These are phyloP conservation scores for Trametopsis cervina DNA, from an alignment of 768 basidiomycete genomes.

Conservation along the genomic window DNA sequence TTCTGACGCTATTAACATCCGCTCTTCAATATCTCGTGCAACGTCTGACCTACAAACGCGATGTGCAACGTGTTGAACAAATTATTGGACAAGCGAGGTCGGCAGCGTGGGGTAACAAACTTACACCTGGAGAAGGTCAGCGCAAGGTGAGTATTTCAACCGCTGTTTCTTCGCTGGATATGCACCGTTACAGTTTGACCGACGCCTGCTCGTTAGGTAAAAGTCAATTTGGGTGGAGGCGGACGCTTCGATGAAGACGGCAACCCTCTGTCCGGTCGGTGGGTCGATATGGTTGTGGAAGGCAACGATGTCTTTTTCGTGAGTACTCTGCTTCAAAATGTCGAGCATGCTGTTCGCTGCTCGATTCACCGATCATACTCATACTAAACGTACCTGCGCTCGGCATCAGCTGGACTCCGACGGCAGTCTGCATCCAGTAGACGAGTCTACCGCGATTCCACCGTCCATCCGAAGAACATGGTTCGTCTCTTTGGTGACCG, in stretches of 20 bases:
- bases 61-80: constrained; percentile 59
- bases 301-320: constrained; percentile 68
- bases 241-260: constrained; percentile 51
- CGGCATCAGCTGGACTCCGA: constrained; percentile 52
- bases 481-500: constrained; percentile 47
- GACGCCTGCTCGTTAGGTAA: constrained; percentile 42
- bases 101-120: constrained; percentile 79
- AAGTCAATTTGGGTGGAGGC: constrained; percentile 56
- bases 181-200: not conserved
- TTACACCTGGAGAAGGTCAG: constrained; percentile 57
- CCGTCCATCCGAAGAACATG: constrained; percentile 65
- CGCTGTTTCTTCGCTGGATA: not conserved
- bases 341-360: constrained; percentile 6
- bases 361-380: too few species aligned
- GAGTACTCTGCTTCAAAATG: constrained; percentile 24
- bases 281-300: constrained; percentile 79
- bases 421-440: constrained; percentile 50
- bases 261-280: constrained; percentile 38
- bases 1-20: constrained; percentile 74
- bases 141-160: constrained; percentile 51
- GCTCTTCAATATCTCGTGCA: constrained; percentile 78
- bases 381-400: too few species aligned
- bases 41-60: constrained; percentile 66
- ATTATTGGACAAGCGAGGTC: constrained; percentile 55
- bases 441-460: constrained; percentile 47